A percentile compares a stretch with the other conserved stretches of the same genome.
Conservation (phyloP, 306 rosid genomes). For the Dryas octopetala region DNA sequence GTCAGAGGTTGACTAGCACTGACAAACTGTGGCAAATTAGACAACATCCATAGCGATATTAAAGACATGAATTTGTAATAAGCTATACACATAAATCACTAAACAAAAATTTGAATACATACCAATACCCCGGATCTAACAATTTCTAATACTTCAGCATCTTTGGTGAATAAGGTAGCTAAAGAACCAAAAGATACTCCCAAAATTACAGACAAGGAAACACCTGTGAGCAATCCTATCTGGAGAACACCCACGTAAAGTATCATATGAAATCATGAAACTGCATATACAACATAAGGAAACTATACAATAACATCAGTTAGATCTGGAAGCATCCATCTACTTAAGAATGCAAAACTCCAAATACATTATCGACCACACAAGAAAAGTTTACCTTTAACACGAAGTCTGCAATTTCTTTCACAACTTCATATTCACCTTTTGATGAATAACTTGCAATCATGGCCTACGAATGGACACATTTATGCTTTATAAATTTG, state of each 20-base stretch:
- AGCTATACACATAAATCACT: conserved; percentile 11
- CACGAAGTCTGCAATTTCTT: conserved; percentile 60
- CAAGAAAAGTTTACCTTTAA: conserved; percentile 43
- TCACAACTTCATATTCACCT: conserved; percentile 71
- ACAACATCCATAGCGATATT: conserved; percentile 20
- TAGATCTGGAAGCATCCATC: neutral
- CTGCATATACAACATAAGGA: conserved; percentile 4
- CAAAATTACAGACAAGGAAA: conserved; percentile 64
- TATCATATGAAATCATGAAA: conserved; percentile 25
- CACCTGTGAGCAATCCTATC: conserved; percentile 75
- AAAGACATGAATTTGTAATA: neutral
- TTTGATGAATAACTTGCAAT: conserved; percentile 82
- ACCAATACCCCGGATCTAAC: conserved; percentile 72
- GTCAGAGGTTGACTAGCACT: conserved; percentile 94
- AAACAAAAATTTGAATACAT: conserved; percentile 36
- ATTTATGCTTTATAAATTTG: neutral
- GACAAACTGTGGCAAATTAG: conserved; percentile 56
- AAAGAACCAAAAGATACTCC: conserved; percentile 78
- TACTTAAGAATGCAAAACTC: neutral
- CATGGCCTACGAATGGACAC: conserved; percentile 59
- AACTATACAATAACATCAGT: neutral
- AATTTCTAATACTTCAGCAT: conserved; percentile 71
- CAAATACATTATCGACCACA: neutral
- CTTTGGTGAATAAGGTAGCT: conserved; percentile 79
- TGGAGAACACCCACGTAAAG: conserved; percentile 36